Percentiles rank a stretch among this genome's conserved stretches.
Conservation (phyloP, 805 yeast genomes). For the Candida glaebosa region DNA sequence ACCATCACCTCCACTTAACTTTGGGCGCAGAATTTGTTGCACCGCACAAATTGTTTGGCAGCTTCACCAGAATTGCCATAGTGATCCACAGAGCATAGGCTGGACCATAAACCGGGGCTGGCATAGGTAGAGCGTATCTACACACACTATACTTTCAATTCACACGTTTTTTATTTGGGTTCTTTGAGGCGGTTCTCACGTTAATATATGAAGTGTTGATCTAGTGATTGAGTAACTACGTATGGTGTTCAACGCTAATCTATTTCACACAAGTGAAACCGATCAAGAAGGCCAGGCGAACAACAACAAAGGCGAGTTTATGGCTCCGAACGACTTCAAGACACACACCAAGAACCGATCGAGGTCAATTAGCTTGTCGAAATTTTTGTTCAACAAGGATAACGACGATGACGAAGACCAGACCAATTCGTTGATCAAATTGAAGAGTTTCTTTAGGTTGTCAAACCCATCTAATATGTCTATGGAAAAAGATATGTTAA, state of each 20-base stretch:
- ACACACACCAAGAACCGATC: constrained; percentile 6
- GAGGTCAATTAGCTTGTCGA: constrained; percentile 24
- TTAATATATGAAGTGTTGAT: neutral
- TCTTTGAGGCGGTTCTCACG: neutral
- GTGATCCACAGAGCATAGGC: no score
- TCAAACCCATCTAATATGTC: neutral
- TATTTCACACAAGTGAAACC: neutral
- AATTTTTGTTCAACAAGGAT: constrained; percentile 22
- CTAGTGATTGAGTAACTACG: no score
- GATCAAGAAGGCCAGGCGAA: neutral
- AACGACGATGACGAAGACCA: neutral
- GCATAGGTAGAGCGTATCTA: neutral
- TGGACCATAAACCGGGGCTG: neutral
- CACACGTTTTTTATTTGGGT: neutral
- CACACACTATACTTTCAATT: neutral
- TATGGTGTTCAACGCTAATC: neutral
- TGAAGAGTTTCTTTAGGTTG: constrained; percentile 1
- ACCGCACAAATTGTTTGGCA: no score
- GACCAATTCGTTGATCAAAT: neutral
- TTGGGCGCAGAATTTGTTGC: neutral
- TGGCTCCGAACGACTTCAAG: neutral
- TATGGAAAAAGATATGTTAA: neutral
- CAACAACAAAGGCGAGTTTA: neutral
- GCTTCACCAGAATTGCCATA: no score
- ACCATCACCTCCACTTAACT: neutral